These are phyloP conservation scores for Glycine tomentella DNA, from an alignment of 306 rosid genomes.

Conservation along the genomic window DNA sequence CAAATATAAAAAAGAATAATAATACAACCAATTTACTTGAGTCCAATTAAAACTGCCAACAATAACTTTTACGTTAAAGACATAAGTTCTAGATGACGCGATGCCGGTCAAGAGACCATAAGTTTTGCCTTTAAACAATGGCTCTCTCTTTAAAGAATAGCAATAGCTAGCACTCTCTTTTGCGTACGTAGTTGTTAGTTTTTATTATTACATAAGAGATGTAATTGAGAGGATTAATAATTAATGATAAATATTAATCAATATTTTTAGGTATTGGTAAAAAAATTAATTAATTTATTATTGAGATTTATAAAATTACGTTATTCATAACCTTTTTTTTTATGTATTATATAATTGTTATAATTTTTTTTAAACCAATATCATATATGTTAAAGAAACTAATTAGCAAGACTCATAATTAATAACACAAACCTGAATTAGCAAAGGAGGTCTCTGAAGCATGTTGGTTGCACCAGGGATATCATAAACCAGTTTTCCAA, in stretches of 20 bases:
- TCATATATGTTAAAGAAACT: too few species aligned
- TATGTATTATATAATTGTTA: too few species aligned
- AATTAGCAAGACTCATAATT: too few species aligned
- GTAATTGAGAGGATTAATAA: background rate
- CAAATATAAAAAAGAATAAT: too few species aligned
- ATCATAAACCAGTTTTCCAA: slow-evolving; percentile 12
- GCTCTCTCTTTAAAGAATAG: too few species aligned
- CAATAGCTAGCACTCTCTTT: background rate
- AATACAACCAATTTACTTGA: background rate
- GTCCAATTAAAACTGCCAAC: background rate
- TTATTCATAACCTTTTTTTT: too few species aligned
- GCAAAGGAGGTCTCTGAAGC: background rate
- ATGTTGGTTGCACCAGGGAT: background rate
- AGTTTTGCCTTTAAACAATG: background rate
- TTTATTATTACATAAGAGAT: background rate
- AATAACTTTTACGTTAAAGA: background rate
- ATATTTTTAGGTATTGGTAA: too few species aligned
- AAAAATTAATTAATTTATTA: too few species aligned
- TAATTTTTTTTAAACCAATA: too few species aligned
- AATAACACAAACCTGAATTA: background rate
- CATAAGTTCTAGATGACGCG: too few species aligned
- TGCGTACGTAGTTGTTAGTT: background rate
- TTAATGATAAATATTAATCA: too few species aligned
- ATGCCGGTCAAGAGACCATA: background rate
- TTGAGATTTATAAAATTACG: too few species aligned